These are phyloP conservation scores for Plenodomus lindquistii DNA, from an alignment of 2,329 filamentous ascomycete species.

Conservation along the genomic window DNA sequence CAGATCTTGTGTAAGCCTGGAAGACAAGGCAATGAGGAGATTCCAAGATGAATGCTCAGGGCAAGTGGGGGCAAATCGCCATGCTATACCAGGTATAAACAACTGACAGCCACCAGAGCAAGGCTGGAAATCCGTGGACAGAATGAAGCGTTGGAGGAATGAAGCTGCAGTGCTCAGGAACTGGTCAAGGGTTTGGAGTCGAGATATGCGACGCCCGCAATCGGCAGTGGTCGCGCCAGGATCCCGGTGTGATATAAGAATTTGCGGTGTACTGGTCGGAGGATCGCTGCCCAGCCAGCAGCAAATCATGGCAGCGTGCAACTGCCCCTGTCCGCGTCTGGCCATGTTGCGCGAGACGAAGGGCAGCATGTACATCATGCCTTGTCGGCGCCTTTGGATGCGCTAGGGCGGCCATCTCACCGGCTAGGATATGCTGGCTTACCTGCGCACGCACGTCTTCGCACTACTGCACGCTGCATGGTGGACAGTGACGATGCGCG, in stretches of 20 bases:
- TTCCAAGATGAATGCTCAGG: constrained; percentile 18
- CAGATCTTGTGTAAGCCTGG: neutral
- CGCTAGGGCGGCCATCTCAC: constrained; percentile 16
- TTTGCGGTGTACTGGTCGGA: constrained; percentile 37
- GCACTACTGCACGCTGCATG: constrained; percentile 39
- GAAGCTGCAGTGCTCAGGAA: constrained; percentile 14
- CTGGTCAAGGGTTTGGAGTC: constrained; percentile 14
- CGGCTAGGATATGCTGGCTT: constrained; percentile 20
- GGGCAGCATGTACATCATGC: constrained; percentile 25
- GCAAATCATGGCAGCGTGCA: constrained; percentile 33
- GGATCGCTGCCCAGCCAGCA: constrained; percentile 31
- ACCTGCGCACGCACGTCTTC: constrained; percentile 16
- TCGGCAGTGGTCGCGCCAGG: constrained; percentile 27
- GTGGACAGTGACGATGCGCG: constrained; percentile 30
- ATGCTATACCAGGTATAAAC: constrained; percentile 17
- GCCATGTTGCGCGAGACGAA: constrained; percentile 33
- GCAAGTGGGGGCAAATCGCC: constrained; percentile 20
- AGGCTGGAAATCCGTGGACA: constrained; percentile 4
- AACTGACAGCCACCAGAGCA: constrained; percentile 11
- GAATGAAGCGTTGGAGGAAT: constrained; percentile 11
- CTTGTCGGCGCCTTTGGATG: constrained; percentile 30
- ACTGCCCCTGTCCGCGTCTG: constrained; percentile 23
- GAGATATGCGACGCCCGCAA: constrained; percentile 23
- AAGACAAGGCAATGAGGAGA: constrained; percentile 3
- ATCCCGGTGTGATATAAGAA: constrained; percentile 36